phyloP scores from a whole-genome alignment of 1,284 basidiomycete species.

The Puccinia polysora region DNA sequence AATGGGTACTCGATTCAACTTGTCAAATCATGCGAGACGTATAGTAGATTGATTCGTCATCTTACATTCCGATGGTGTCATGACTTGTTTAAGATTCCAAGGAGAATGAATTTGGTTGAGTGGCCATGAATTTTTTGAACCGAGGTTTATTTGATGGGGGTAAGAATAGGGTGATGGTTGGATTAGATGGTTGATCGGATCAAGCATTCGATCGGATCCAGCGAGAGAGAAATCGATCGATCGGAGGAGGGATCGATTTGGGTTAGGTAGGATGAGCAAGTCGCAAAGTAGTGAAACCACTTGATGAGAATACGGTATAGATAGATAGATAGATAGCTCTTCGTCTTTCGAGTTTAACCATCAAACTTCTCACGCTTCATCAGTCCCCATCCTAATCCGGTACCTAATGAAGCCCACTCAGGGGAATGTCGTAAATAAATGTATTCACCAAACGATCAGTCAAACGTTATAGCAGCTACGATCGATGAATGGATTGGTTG shows the following conservation, averaged over 20 bases:
- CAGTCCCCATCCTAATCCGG: constrained; percentile 34
- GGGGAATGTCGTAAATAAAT: too few relatives aligned
- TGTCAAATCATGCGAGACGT: not conserved
- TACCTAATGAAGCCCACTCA: constrained; percentile 13
- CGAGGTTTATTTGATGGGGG: too few relatives aligned
- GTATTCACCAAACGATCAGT: not conserved
- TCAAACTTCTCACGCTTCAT: constrained; percentile 20
- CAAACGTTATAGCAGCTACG: not conserved
- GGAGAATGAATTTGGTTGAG: not conserved
- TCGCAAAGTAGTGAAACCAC: too few relatives aligned
- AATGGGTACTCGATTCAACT: not conserved
- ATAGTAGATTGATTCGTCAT: not conserved
- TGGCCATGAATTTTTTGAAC: not conserved
- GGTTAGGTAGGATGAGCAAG: too few relatives aligned
- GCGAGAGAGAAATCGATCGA: too few relatives aligned
- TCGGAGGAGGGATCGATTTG: too few relatives aligned
- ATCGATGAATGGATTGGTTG: not conserved
- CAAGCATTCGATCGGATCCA: too few relatives aligned
- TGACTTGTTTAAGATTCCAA: not conserved
- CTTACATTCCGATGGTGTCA: constrained; percentile 39
- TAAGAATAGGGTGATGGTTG: too few relatives aligned
- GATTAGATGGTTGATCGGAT: too few relatives aligned
- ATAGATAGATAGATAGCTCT: not conserved
- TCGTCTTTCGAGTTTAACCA: not conserved
- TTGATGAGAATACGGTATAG: not conserved